Percentiles rank a stretch among this genome's conserved stretches.
Conservation (phyloP, 257 asterid species). For the Petunia axillaris region DNA sequence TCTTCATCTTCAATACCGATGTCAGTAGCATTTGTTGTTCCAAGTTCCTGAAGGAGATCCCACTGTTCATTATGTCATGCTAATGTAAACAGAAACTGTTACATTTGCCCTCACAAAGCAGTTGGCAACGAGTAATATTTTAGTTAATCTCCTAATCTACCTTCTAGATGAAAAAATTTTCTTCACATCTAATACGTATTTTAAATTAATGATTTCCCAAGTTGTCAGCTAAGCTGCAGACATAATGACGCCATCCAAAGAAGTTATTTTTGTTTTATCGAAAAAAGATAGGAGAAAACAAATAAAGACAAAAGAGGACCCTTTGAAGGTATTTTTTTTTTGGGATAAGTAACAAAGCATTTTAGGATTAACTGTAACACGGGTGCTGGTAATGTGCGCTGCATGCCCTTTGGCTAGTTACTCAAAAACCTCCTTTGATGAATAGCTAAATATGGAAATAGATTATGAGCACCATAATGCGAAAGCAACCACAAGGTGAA, state of each 20-base stretch:
- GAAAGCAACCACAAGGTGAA: neutral
- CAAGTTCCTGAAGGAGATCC: slow-evolving; percentile 54
- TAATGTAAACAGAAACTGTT: neutral
- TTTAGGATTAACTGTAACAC: neutral
- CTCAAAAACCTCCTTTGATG: neutral
- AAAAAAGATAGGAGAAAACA: neutral
- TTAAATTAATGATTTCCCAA: neutral
- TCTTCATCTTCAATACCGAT: slow-evolving; percentile 55
- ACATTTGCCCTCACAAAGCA: neutral
- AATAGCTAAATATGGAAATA: neutral
- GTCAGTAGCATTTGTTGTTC: slow-evolving; percentile 50
- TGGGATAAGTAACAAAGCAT: neutral
- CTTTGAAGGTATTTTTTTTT: neutral
- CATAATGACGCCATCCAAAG: neutral
- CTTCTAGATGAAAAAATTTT: neutral
- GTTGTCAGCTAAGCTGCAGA: slow-evolving; percentile 17
- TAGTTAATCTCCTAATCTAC: slow-evolving; percentile 7
- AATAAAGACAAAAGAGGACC: slow-evolving; percentile 4
- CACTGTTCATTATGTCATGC: neutral
- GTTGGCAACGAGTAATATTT: neutral
- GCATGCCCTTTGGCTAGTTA: neutral
- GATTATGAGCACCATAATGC: slow-evolving; percentile 10
- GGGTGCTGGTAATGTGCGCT: neutral
- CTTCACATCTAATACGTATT: neutral
- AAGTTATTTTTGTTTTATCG: neutral